These are phyloP conservation scores for Pichia deserticola DNA, from an alignment of 805 yeast genomes.

Conservation along the genomic window DNA sequence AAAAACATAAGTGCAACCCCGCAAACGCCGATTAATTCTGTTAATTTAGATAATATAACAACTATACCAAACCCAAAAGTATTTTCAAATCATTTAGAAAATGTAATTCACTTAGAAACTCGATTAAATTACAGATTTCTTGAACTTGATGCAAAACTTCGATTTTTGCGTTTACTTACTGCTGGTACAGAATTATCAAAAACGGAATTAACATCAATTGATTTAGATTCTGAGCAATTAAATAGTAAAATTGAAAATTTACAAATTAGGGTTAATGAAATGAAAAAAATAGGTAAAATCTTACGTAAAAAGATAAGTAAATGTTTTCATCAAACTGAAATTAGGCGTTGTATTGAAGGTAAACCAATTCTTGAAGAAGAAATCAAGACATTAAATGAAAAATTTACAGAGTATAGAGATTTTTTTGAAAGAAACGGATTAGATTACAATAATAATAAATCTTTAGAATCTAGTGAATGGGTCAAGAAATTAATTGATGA, in stretches of 20 bases:
- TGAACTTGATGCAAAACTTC: constrained; percentile 67
- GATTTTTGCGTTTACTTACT: constrained; percentile 48
- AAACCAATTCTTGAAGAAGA: constrained; percentile 21
- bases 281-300: constrained; percentile 12
- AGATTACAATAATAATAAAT: neutral
- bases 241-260: constrained; percentile 10
- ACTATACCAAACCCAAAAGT: constrained; percentile 1
- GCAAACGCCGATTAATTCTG: neutral
- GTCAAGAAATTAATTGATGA: neutral
- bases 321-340: constrained; percentile 11
- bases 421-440: constrained; percentile 4
- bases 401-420: neutral
- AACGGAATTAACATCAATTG: constrained; percentile 17
- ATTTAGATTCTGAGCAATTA: constrained; percentile 13
- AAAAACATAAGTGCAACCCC: neutral
- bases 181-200: constrained; percentile 23
- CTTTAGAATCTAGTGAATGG: neutral
- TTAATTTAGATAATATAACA: neutral
- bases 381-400: constrained; percentile 23
- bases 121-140: constrained; percentile 57
- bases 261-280: constrained; percentile 13
- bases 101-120: constrained; percentile 6
- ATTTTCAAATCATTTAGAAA: constrained; percentile 4
- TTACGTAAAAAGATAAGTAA: constrained; percentile 10
- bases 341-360: constrained; percentile 13